phyloP scores from a whole-genome alignment of 75 land plant species.

The Cryptomeria japonica region DNA sequence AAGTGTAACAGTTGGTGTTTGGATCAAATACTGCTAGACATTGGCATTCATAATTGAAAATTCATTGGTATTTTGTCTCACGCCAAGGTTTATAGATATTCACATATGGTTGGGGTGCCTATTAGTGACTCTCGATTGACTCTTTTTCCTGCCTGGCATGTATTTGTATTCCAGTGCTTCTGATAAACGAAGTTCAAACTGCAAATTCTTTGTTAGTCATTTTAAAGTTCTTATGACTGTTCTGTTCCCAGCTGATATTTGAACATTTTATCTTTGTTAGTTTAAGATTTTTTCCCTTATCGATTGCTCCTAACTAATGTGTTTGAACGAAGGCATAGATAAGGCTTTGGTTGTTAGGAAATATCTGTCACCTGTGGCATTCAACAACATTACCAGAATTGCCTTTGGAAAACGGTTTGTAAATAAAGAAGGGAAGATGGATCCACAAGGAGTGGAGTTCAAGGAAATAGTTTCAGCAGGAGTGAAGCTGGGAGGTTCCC shows the following conservation, averaged over 20 bases:
- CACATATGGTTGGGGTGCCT: neutral
- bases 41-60: too few species aligned
- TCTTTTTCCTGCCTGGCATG: neutral
- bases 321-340: slow-evolving; percentile 5
- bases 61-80: neutral
- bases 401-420: slow-evolving; percentile 94
- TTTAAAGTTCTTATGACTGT: neutral
- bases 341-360: slow-evolving; percentile 54
- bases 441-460: slow-evolving; percentile 87
- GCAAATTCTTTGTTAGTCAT: neutral
- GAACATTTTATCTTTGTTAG: neutral
- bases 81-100: neutral
- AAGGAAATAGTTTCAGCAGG: slow-evolving; percentile 80
- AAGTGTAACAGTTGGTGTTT: too few species aligned
- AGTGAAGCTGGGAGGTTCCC: slow-evolving; percentile 79
- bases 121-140: neutral
- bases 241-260: neutral
- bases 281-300: neutral
- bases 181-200: too few species aligned
- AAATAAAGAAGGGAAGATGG: slow-evolving; percentile 67
- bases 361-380: slow-evolving; percentile 79
- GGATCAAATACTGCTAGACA: too few species aligned
- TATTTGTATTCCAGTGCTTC: neutral
- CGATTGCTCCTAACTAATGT: neutral
- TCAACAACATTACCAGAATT: slow-evolving; percentile 96